Evolutionary conservation across 225 moss, liverwort and hornwort genomes (phyloP).

Genomic region (Pleurozium schreberi): DNA sequence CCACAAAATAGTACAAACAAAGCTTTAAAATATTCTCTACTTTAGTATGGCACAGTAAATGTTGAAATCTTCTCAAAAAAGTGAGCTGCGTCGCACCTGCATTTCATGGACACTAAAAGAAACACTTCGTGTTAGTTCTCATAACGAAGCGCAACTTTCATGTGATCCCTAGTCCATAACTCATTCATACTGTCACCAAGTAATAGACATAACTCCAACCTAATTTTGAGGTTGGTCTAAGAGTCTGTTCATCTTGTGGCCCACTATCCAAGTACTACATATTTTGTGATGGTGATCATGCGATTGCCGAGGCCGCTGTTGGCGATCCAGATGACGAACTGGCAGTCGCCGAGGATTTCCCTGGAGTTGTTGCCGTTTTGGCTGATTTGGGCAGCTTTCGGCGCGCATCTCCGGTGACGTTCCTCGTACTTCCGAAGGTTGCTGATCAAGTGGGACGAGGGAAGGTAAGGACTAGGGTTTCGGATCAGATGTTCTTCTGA

Average conservation of each 20-base stretch:
- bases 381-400: not conserved
- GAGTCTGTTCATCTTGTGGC: not conserved
- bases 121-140: not conserved
- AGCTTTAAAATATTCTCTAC: too few species aligned
- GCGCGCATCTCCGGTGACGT: slow-evolving; percentile 18
- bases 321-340: slow-evolving; percentile 40
- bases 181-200: not conserved
- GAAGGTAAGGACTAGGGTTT: slow-evolving; percentile 1
- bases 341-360: slow-evolving; percentile 21
- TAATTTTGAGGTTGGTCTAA: not conserved
- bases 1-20: not conserved
- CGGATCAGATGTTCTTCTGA: slow-evolving; percentile 18
- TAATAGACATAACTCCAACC: not conserved
- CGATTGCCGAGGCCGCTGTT: slow-evolving; percentile 66
- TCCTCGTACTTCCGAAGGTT: slow-evolving; percentile 31
- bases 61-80: not conserved
- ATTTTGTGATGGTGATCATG: slow-evolving; percentile 30
- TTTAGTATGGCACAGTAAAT: not conserved
- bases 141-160: not conserved
- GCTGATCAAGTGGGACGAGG: slow-evolving; percentile 19
- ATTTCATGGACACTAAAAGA: not conserved
- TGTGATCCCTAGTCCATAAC: not conserved
- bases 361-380: slow-evolving; percentile 21
- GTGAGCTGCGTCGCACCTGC: not conserved
- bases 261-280: not conserved